Conservation (phyloP, 2,329 filamentous ascomycete genomes). For the Penicillium palitans region DNA sequence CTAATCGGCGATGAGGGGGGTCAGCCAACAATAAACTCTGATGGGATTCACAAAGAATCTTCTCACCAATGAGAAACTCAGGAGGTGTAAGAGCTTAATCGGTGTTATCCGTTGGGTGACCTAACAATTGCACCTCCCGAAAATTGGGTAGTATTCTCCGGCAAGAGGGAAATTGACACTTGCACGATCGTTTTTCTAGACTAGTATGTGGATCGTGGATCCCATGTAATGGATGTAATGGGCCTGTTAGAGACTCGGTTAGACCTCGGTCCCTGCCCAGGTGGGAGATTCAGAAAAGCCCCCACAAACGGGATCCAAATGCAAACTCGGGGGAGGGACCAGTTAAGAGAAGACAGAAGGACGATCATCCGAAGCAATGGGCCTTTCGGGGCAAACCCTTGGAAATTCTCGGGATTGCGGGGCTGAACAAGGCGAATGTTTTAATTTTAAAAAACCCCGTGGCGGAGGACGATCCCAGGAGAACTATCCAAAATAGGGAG, state of each 20-base stretch:
- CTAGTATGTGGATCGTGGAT: constrained; percentile 24
- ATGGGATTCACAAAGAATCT: constrained; percentile 8
- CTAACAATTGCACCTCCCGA: constrained; percentile 17
- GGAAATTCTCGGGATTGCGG: constrained; percentile 12
- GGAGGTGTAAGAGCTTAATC: neutral
- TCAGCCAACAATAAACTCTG: constrained; percentile 10
- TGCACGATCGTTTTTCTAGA: neutral
- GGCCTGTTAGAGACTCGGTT: constrained; percentile 10
- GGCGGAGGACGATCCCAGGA: neutral
- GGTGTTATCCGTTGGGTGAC: constrained; percentile 6
- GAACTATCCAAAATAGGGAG: constrained; percentile 1
- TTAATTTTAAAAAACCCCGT: neutral
- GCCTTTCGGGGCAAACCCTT: neutral
- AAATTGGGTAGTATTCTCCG: constrained; percentile 28
- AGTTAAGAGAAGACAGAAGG: constrained; percentile 1
- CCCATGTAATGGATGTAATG: constrained; percentile 30
- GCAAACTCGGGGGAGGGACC: constrained; percentile 13
- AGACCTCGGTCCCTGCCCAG: constrained; percentile 23
- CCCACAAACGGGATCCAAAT: constrained; percentile 13
- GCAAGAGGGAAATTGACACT: neutral
- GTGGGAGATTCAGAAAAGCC: constrained; percentile 5
- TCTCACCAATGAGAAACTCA: constrained; percentile 17
- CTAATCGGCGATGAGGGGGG: constrained; percentile 7
- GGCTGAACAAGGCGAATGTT: constrained; percentile 9
- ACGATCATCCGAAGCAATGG: constrained; percentile 20